These are phyloP conservation scores for Euptelea pleiosperma DNA, from an alignment of 164 flowering plant species.

Conservation along the genomic window DNA sequence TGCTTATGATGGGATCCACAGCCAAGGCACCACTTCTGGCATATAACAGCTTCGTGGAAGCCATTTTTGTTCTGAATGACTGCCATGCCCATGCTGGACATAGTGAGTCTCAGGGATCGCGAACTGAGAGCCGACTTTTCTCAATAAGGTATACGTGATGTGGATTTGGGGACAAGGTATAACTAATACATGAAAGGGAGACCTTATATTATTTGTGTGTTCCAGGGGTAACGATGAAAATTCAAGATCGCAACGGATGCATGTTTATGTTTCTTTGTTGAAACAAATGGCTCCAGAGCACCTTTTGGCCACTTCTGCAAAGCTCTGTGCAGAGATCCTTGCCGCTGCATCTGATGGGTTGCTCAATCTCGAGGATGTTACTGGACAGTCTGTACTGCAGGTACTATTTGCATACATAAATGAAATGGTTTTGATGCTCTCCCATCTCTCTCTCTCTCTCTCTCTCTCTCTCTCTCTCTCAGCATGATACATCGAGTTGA, in stretches of 20 bases:
- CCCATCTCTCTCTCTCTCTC: too few relatives aligned
- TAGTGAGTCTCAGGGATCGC: slow-evolving; percentile 41
- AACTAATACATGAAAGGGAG: too few relatives aligned
- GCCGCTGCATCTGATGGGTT: slow-evolving; percentile 94
- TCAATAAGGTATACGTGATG: slow-evolving; percentile 56
- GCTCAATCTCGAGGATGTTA: slow-evolving; percentile 62
- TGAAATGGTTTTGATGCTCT: background rate
- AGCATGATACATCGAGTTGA: too few relatives aligned
- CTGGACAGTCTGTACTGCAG: slow-evolving; percentile 84
- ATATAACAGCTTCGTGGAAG: slow-evolving; percentile 97
- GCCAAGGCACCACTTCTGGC: slow-evolving; percentile 98
- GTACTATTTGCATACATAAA: slow-evolving; percentile 27
- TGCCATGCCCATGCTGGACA: slow-evolving; percentile 66
- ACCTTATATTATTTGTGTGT: too few relatives aligned
- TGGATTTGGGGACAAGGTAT: background rate
- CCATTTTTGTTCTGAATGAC: slow-evolving; percentile 84
- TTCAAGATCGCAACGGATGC: slow-evolving; percentile 85
- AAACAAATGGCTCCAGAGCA: slow-evolving; percentile 99
- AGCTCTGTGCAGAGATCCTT: slow-evolving; percentile 88
- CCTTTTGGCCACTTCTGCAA: slow-evolving; percentile 89
- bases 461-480: too few relatives aligned
- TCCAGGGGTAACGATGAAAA: slow-evolving; percentile 76
- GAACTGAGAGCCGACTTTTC: slow-evolving; percentile 47
- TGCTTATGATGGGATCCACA: slow-evolving; percentile 28
- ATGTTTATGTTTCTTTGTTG: slow-evolving; percentile 69